Conservation (phyloP, 495 filamentous ascomycete species). For the Penicillium macrosclerotiorum region DNA sequence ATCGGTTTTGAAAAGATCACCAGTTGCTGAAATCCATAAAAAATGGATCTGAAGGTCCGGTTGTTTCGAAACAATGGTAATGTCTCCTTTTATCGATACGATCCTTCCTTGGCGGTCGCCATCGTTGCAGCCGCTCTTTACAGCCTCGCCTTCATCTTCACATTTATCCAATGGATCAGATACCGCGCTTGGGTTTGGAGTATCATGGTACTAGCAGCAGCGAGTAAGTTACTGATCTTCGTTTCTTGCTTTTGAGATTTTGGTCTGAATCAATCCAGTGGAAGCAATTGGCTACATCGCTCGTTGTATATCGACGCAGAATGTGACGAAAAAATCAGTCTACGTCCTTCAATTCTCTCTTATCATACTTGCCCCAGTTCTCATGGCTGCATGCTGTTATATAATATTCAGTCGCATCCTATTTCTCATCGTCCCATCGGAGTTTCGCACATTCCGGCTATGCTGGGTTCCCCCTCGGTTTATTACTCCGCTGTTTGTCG, state of each 20-base stretch:
- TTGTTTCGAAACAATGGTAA: neutral
- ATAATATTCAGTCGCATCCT: constrained; percentile 52
- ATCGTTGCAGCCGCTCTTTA: constrained; percentile 52
- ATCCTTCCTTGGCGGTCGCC: constrained; percentile 48
- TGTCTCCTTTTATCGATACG: constrained; percentile 41
- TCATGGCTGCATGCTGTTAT: constrained; percentile 56
- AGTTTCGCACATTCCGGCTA: constrained; percentile 33
- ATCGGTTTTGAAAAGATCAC: neutral
- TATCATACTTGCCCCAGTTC: constrained; percentile 38
- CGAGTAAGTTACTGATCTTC: constrained; percentile 33
- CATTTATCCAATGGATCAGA: constrained; percentile 38
- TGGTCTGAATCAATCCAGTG: constrained; percentile 33
- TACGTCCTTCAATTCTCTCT: constrained; percentile 39
- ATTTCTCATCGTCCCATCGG: constrained; percentile 41
- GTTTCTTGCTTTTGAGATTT: neutral
- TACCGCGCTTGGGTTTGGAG: constrained; percentile 46
- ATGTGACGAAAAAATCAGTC: constrained; percentile 23
- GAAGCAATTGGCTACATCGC: constrained; percentile 46
- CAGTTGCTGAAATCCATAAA: neutral
- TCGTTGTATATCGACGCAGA: constrained; percentile 33
- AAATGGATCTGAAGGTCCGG: neutral
- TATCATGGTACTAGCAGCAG: constrained; percentile 42
- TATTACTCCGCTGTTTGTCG: constrained; percentile 32
- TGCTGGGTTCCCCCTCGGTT: constrained; percentile 49
- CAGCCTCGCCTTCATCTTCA: constrained; percentile 31